Conservation (phyloP, 306 rosid genomes). For the Trifolium pratense region DNA sequence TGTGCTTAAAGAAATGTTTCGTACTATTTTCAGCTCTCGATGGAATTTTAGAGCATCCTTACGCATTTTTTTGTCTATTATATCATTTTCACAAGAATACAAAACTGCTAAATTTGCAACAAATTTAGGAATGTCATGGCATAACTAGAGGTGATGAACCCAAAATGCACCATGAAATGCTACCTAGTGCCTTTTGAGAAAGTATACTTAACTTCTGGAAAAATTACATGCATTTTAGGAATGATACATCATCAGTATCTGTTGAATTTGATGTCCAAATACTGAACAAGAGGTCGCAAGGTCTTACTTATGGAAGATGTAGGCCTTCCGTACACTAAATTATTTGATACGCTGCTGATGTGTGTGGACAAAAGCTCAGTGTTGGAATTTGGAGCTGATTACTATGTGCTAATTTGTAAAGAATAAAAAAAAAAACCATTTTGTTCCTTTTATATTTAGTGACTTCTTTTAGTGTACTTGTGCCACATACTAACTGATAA, state of each 20-base stretch:
- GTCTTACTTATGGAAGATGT: conserved; percentile 7
- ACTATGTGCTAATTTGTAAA: conserved; percentile 2
- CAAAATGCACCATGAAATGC: conserved; percentile 10
- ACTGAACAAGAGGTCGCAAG: conserved; percentile 1
- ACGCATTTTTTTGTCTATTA: neutral
- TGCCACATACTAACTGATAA: conserved; percentile 25
- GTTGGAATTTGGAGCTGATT: neutral
- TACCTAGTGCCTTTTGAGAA: conserved; percentile 8
- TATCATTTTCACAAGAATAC: conserved; percentile 22
- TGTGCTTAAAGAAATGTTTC: conserved; percentile 31
- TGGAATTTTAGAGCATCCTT: conserved; percentile 13
- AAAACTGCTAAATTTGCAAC: conserved; percentile 28
- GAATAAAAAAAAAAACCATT: conserved; percentile 8
- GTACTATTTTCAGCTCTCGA: conserved; percentile 8
- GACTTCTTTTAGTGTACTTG: conserved; percentile 21
- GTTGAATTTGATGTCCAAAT: conserved; percentile 15
- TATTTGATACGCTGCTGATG: conserved; percentile 9
- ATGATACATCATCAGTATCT: conserved; percentile 15
- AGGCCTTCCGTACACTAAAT: conserved; percentile 28
- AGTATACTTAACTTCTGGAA: conserved; percentile 2
- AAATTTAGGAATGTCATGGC: conserved; percentile 1
- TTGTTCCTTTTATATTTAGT: conserved; percentile 1
- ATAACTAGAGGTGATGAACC: conserved; percentile 24
- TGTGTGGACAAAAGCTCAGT: conserved; percentile 11
- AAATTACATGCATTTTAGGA: conserved; percentile 5